Percentiles rank a stretch among this genome's conserved stretches.
These are phyloP conservation scores for Simplicillium aogashimaense DNA, from an alignment of 2,329 filamentous ascomycete genomes.

Conservation along the genomic window DNA sequence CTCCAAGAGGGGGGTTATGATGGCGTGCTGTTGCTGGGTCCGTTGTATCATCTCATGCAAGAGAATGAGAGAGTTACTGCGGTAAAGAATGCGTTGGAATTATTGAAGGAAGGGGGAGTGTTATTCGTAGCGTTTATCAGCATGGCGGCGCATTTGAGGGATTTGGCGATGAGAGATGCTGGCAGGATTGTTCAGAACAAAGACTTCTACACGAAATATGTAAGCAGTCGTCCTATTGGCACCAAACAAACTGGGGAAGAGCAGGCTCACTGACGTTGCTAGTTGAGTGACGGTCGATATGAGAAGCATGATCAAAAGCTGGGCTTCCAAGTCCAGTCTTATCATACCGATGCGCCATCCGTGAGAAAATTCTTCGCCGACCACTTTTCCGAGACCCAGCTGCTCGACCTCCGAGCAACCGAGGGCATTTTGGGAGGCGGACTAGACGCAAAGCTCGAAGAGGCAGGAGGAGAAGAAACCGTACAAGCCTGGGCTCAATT, in stretches of 20 bases:
- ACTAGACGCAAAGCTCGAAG: constrained; percentile 6
- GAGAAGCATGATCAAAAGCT: constrained; percentile 2
- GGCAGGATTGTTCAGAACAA: background rate
- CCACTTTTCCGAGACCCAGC: constrained; percentile 5
- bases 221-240: background rate
- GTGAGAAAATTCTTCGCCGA: constrained; percentile 2
- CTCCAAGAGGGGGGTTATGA: constrained; percentile 3
- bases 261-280: background rate
- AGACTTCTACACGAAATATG: constrained; percentile 5
- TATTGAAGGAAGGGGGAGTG: constrained; percentile 2
- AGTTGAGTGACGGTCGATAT: constrained; percentile 5
- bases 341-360: constrained; percentile 3
- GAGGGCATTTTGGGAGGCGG: constrained; percentile 9
- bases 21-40: constrained; percentile 6
- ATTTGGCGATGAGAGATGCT: constrained; percentile 6
- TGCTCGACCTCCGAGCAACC: constrained; percentile 6
- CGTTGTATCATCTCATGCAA: constrained; percentile 5
- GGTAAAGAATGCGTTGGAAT: constrained; percentile 3
- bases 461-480: background rate
- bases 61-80: constrained; percentile 4
- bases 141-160: constrained; percentile 4
- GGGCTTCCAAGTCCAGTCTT: constrained; percentile 2
- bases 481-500: constrained; percentile 4
- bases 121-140: constrained; percentile 5
- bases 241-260: background rate